Evolutionary conservation across 2,329 filamentous ascomycete genomes (phyloP), one percentile per base, ranked within the genome.

Genomic region (Ceratocystiopsis sp.): DNA sequence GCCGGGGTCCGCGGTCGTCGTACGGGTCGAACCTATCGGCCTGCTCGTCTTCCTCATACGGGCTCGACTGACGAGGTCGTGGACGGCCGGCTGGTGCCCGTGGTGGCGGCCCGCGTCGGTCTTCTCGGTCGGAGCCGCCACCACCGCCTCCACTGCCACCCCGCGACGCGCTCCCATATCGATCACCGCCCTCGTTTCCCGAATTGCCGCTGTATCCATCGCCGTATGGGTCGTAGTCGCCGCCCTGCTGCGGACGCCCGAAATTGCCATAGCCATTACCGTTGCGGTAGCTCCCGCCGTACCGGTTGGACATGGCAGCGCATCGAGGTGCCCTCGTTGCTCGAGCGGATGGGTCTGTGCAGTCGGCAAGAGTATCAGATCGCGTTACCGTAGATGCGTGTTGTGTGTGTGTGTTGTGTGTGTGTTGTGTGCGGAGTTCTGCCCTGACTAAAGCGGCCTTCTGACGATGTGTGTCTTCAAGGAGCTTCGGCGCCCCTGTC

Each of bases 161-260:
- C 10, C n/a, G 16, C n/a, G 41, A 37, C n/a, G 25, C 4, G 13
- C 15, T 21, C 35, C 35, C 36, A 14, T 21, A 18, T 12, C 35
- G 37, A 41, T 35, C 59, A 57, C 37, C 57, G 60, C 50, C 40
- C 41, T 58, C 60, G 50, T 63, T 5, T 8, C 33, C 33, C 3
- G 63, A 59, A 46, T 67, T 64, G 52, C 57, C 60, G 39, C 56
- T 52, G 40, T 69, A 66, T 39, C 59, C 59, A 32, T 69, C 66
- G 47, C 63, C 62, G 48, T 64, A 69, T 11, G 66, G 60, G 40
- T 71, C 68, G 51, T 71, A 71, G 44, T 71, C 68, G 35, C 68
- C 68, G 42, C 61, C 59, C 44, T 52, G 51, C 8, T 45, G 47
- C 21, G 38, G 32, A 16, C 40, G 38, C 11, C 37, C 41, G 45